phyloP scores from a whole-genome alignment of 2,329 filamentous ascomycete species.

The Verticillium klebahnii region DNA sequence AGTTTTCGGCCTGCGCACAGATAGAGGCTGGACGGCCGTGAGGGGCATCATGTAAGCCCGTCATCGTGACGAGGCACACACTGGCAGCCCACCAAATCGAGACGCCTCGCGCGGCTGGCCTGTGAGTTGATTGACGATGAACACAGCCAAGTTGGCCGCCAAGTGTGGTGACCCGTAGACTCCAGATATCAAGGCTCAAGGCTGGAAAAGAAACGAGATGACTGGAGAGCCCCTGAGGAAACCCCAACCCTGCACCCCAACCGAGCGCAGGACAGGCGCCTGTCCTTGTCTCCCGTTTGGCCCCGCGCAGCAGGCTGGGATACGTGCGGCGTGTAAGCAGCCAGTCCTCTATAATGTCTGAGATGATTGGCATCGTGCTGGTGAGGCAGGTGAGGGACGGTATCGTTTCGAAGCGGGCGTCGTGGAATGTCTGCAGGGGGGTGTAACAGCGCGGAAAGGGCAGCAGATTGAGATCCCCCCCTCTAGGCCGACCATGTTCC shows the following conservation, averaged over 20 bases:
- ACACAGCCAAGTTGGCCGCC: background rate
- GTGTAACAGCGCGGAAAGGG: no score
- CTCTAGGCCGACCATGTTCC: no score
- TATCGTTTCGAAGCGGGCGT: background rate
- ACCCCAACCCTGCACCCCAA: background rate
- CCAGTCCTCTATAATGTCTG: background rate
- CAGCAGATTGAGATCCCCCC: no score
- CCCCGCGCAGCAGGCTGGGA: background rate
- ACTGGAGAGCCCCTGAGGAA: background rate
- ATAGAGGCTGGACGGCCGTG: background rate
- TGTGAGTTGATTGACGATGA: background rate
- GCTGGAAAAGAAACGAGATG: background rate
- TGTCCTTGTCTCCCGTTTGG: background rate
- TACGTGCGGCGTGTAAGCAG: background rate
- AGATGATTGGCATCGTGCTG: background rate
- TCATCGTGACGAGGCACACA: background rate
- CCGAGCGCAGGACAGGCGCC: background rate
- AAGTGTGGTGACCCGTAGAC: background rate
- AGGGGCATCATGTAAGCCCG: background rate
- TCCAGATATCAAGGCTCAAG: background rate
- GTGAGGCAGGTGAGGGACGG: background rate
- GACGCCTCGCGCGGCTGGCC: background rate
- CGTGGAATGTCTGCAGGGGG: background rate
- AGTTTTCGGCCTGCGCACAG: background rate
- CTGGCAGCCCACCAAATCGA: background rate